Conservation (phyloP, 352 stramenopile species). For the Globisporangium acanthophoron region DNA sequence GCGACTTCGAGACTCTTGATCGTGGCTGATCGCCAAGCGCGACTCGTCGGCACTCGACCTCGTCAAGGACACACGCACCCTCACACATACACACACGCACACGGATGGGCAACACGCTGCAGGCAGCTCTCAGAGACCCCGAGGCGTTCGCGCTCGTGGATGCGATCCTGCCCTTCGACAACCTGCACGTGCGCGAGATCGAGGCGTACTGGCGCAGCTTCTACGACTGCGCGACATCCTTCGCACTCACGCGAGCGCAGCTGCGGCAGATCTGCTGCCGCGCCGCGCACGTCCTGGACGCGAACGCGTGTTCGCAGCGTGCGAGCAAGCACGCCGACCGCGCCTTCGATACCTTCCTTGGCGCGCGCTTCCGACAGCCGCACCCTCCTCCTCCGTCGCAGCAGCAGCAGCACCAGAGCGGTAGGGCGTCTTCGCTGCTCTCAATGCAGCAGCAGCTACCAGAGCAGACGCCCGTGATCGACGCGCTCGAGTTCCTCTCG, state of each 20-base stretch:
- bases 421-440: no score
- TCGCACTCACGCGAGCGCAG: constrained; percentile 54
- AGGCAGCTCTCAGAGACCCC: constrained; percentile 42
- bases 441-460: constrained; percentile 3
- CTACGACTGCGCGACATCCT: constrained; percentile 71
- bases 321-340: constrained; percentile 40
- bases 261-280: constrained; percentile 62
- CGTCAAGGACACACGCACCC: not conserved
- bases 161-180: constrained; percentile 67
- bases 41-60: no score
- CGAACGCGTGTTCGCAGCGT: constrained; percentile 33
- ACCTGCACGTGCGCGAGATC: constrained; percentile 62
- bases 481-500: constrained; percentile 78
- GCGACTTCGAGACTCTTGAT: no score
- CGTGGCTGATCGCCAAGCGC: no score
- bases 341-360: constrained; percentile 54
- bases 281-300: constrained; percentile 29
- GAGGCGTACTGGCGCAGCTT: constrained; percentile 82
- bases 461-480: constrained; percentile 27
- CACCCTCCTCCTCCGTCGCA: not conserved
- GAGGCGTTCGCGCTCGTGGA: constrained; percentile 41
- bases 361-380: constrained; percentile 25
- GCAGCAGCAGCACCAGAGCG: not conserved
- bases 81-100: not conserved
- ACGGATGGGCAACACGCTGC: constrained; percentile 49